phyloP scores from a whole-genome alignment of 495 filamentous ascomycete species.

The Schizothecium vesticola region DNA sequence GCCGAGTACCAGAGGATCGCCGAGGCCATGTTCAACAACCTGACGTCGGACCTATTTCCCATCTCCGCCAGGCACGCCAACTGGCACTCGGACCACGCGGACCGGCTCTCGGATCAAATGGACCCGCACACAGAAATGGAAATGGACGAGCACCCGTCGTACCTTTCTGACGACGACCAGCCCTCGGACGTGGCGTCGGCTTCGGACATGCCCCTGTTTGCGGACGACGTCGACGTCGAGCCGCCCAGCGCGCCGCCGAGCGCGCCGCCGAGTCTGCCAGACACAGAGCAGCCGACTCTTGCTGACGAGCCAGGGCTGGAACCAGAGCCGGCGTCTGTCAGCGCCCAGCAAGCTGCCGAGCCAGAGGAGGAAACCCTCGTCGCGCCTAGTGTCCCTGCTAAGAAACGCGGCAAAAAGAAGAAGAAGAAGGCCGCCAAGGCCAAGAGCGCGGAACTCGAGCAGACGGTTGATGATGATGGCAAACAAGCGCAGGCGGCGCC shows the following conservation, averaged over 20 bases:
- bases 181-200: background rate
- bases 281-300: background rate
- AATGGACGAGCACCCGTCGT: background rate
- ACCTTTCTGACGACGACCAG: background rate
- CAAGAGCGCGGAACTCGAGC: background rate
- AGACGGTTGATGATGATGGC: background rate
- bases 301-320: background rate
- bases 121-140: background rate
- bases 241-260: background rate
- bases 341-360: background rate
- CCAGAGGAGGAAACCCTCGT: background rate
- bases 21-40: background rate
- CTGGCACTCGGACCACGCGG: background rate
- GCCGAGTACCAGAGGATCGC: background rate
- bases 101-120: background rate
- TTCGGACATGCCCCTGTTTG: background rate
- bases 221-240: background rate
- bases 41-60: background rate
- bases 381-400: background rate
- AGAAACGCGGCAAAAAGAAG: background rate
- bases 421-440: background rate
- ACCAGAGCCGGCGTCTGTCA: background rate
- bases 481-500: background rate
- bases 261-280: background rate
- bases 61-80: background rate